Conservation (phyloP, 164 flowering plant genomes). For the Kalanchoe fedtschenkoi region DNA sequence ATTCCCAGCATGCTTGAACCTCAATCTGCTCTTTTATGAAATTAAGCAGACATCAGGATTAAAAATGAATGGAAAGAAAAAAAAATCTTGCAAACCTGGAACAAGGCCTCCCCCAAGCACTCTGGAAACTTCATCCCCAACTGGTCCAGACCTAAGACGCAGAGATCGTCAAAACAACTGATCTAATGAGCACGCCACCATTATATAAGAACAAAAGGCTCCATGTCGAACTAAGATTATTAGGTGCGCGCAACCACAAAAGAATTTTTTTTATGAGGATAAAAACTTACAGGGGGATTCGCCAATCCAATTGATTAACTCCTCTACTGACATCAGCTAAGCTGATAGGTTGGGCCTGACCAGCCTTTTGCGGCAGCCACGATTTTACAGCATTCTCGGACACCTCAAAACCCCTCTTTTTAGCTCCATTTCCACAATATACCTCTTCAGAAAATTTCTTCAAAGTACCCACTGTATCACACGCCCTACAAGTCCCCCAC, state of each 20-base stretch:
- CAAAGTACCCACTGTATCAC: slow-evolving; percentile 38
- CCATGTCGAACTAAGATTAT: background rate
- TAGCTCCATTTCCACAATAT: slow-evolving; percentile 8
- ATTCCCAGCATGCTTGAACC: background rate
- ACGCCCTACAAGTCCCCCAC: slow-evolving; percentile 75
- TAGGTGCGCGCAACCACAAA: background rate
- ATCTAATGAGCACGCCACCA: background rate
- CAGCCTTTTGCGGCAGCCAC: slow-evolving; percentile 40
- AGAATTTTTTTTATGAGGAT: background rate
- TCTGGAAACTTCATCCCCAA: slow-evolving; percentile 79
- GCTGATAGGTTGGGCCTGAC: slow-evolving; percentile 33
- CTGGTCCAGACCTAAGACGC: slow-evolving; percentile 54
- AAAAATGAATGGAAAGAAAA: slow-evolving; percentile 3
- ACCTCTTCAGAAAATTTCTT: slow-evolving; percentile 26
- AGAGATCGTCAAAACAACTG: background rate
- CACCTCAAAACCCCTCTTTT: slow-evolving; percentile 26
- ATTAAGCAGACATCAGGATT: background rate
- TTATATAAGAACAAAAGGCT: background rate
- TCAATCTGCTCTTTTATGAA: background rate
- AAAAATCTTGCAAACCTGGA: slow-evolving; percentile 44
- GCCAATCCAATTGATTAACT: slow-evolving; percentile 39
- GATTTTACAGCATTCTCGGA: slow-evolving; percentile 33
- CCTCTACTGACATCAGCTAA: slow-evolving; percentile 56
- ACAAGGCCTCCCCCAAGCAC: slow-evolving; percentile 99
- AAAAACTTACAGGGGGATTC: slow-evolving; percentile 63